Evolutionary conservation across 768 basidiomycete genomes (phyloP).

Genomic region (Leucosporidium scottii): DNA sequence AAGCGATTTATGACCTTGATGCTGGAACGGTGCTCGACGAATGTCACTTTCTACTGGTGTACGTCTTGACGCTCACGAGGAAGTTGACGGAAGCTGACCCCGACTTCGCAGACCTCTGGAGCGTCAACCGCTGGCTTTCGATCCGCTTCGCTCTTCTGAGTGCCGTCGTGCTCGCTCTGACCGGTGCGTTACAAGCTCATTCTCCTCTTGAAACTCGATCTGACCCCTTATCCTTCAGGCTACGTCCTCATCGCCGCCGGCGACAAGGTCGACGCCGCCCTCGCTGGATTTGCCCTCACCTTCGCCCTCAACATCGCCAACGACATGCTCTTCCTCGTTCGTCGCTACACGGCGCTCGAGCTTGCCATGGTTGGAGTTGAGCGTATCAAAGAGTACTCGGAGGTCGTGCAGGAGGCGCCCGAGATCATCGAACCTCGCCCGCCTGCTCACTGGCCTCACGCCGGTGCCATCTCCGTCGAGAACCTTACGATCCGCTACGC

Average conservation of each 20-base stretch:
- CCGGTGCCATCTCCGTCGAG: slow-evolving; percentile 38
- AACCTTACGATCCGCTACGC: slow-evolving; percentile 66
- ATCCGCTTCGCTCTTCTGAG: slow-evolving; percentile 34
- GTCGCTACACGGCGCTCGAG: slow-evolving; percentile 35
- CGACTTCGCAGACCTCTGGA: neutral
- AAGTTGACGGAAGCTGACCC: too few relatives aligned
- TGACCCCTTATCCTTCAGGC: neutral
- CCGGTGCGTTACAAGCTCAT: slow-evolving; percentile 4
- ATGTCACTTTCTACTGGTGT: slow-evolving; percentile 35
- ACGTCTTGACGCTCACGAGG: slow-evolving; percentile 21
- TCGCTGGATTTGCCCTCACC: slow-evolving; percentile 29
- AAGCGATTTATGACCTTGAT: slow-evolving; percentile 30
- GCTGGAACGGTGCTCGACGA: slow-evolving; percentile 33
- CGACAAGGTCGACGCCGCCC: slow-evolving; percentile 31
- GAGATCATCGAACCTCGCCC: slow-evolving; percentile 37
- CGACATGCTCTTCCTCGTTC: slow-evolving; percentile 36
- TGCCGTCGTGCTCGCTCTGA: slow-evolving; percentile 27
- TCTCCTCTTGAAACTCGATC: neutral
- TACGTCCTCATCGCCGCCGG: slow-evolving; percentile 32
- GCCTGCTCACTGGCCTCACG: slow-evolving; percentile 35
- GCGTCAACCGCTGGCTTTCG: slow-evolving; percentile 34
- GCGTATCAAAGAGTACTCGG: slow-evolving; percentile 37
- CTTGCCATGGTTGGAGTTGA: slow-evolving; percentile 40
- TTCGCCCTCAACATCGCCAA: slow-evolving; percentile 33
- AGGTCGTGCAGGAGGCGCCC: slow-evolving; percentile 32